Evolutionary conservation across 2,329 filamentous ascomycete species (phyloP).

Genomic region (Fusarium mangiferae): DNA sequence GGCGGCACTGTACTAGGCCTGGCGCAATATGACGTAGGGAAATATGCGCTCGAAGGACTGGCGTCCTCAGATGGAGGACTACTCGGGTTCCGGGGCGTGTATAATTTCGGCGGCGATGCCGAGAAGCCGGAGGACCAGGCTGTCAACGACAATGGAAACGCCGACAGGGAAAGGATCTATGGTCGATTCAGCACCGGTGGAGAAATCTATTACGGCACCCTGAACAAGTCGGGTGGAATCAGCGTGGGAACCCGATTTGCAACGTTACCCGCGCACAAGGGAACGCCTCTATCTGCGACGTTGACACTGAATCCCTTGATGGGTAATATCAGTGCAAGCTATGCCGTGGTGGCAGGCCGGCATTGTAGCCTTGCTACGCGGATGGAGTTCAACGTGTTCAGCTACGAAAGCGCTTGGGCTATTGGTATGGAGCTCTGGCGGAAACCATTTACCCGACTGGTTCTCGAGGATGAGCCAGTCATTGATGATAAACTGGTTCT

Average conservation of each 20-base stretch:
- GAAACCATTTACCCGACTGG: constrained; percentile 59
- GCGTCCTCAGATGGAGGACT: constrained; percentile 93
- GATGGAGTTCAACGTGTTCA: constrained; percentile 98
- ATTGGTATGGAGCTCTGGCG: constrained; percentile 95
- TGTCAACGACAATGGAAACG: constrained; percentile 36
- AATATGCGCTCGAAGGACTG: constrained; percentile 88
- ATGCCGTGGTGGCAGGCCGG: constrained; percentile 87
- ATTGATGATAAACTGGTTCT: constrained; percentile 42
- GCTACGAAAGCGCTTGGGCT: constrained; percentile 94
- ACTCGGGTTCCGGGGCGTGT: constrained; percentile 86
- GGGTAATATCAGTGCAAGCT: constrained; percentile 90
- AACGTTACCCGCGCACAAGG: constrained; percentile 81
- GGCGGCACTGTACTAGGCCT: constrained; percentile 80
- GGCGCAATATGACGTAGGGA: constrained; percentile 84
- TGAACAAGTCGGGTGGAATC: constrained; percentile 94
- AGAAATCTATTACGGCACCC: constrained; percentile 93
- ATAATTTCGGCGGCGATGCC: constrained; percentile 89
- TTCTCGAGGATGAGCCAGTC: constrained; percentile 47
- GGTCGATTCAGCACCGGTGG: constrained; percentile 90
- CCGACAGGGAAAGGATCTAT: constrained; percentile 70
- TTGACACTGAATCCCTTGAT: constrained; percentile 93
- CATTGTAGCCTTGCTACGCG: constrained; percentile 87
- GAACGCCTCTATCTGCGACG: constrained; percentile 93
- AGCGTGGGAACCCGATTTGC: constrained; percentile 90
- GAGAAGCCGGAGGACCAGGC: constrained; percentile 42